A percentile compares a stretch with the other conserved stretches of the same genome.
These are phyloP conservation scores for Scenedesmus sp. DNA, from an alignment of 163 green algal species.

Conservation along the genomic window DNA sequence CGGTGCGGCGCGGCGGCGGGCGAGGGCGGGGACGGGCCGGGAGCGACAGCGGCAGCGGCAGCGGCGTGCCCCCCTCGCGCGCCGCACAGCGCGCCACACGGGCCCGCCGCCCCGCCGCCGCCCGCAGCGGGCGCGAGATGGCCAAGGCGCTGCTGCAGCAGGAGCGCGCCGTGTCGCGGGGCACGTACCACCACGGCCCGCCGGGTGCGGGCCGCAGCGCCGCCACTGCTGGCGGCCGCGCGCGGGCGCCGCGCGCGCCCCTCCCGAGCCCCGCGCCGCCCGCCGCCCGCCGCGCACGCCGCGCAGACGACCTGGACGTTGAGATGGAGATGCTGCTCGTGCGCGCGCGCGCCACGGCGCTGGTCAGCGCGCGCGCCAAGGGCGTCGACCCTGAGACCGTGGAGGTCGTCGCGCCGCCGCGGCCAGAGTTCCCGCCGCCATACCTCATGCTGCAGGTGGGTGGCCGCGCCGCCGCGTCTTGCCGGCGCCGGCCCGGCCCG, in stretches of 20 bases:
- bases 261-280: no score
- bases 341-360: constrained; percentile 12
- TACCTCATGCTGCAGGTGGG: constrained; percentile 51
- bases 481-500: background rate
- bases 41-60: background rate
- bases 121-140: constrained; percentile 73
- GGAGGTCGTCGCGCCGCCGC: constrained; percentile 18
- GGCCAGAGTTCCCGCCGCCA: constrained; percentile 78
- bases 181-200: constrained; percentile 11
- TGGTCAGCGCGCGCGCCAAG: constrained; percentile 12
- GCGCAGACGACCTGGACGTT: constrained; percentile 83
- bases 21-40: no score
- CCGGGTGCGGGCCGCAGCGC: no score
- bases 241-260: no score
- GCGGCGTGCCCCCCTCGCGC: no score
- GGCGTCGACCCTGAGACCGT: constrained; percentile 5
- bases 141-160: constrained; percentile 64
- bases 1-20: no score
- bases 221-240: no score
- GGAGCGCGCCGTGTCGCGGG: constrained; percentile 64
- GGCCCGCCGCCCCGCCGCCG: background rate
- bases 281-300: background rate
- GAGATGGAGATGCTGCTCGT: constrained; percentile 73
- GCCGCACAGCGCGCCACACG: background rate
- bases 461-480: background rate